Conservation (phyloP, 169 alveolate species). For the Eimeria acervulina region DNA sequence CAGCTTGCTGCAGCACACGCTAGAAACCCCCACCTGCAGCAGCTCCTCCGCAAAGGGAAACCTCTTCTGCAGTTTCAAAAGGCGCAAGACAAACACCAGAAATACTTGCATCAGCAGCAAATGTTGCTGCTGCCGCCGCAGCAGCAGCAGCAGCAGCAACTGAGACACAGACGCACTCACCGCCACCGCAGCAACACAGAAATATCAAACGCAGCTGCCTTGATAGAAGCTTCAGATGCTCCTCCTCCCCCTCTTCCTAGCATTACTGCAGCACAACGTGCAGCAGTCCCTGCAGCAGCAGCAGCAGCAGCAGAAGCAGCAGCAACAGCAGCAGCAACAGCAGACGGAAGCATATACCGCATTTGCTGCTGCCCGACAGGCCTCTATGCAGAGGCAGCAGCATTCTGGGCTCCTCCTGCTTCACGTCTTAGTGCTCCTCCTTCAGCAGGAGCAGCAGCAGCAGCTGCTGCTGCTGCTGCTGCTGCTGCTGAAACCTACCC, state of each 20-base stretch:
- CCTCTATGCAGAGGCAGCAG: conserved; percentile 23
- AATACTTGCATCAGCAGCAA: not conserved
- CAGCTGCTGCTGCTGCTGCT: too few species aligned
- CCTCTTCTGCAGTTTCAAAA: not conserved
- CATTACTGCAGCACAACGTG: not conserved
- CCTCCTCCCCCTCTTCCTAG: not conserved
- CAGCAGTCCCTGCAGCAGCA: not conserved
- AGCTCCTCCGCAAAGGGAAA: not conserved
- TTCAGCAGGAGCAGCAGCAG: too few species aligned
- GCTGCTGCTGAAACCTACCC: too few species aligned
- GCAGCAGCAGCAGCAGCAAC: conserved; percentile 1
- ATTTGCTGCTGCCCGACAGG: not conserved
- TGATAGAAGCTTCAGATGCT: not conserved
- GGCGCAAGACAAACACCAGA: not conserved
- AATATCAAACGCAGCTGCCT: not conserved
- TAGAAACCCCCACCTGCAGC: not conserved
- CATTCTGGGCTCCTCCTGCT: conserved; percentile 2
- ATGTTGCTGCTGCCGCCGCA: too few species aligned
- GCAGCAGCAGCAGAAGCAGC: conserved; percentile 40
- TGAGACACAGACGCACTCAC: not conserved
- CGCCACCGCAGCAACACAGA: not conserved
- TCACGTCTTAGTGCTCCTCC: not conserved
- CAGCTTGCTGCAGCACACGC: not conserved
- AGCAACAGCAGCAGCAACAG: conserved; percentile 28
- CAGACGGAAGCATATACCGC: not conserved